Evolutionary conservation across 257 asterid genomes (phyloP).

Genomic region (Solanum megistacrolobum): DNA sequence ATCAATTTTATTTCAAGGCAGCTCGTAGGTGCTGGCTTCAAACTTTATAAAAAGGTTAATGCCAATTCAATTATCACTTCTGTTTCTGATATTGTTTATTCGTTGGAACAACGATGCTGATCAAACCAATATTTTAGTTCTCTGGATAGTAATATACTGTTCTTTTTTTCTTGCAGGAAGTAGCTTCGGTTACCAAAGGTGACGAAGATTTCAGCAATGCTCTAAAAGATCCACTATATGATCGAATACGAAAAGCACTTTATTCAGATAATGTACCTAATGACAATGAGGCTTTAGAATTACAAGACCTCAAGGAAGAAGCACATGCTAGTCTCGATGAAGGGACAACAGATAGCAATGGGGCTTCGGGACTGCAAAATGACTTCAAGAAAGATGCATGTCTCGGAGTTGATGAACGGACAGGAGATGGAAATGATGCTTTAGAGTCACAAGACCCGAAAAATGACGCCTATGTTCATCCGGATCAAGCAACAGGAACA

Average conservation of each 20-base stretch:
- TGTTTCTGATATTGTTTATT: neutral
- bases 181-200: conserved; percentile 56
- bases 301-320: neutral
- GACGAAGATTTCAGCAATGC: conserved; percentile 39
- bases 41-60: conserved; percentile 78
- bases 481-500: neutral
- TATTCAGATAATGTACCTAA: conserved; percentile 15
- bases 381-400: neutral
- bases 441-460: neutral
- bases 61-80: neutral
- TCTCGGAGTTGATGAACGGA: neutral
- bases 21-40: conserved; percentile 87
- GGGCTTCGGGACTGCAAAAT: neutral
- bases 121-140: neutral
- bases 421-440: neutral
- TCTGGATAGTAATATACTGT: neutral
- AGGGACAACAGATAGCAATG: neutral
- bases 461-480: neutral
- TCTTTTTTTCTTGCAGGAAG: conserved; percentile 44
- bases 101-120: neutral
- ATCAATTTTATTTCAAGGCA: conserved; percentile 89
- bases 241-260: conserved; percentile 43
- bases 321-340: neutral
- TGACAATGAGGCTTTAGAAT: neutral
- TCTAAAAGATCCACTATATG: conserved; percentile 47